Evolutionary conservation across 2,329 filamentous ascomycete species (phyloP).

Genomic region (Thelonectria discophora): DNA sequence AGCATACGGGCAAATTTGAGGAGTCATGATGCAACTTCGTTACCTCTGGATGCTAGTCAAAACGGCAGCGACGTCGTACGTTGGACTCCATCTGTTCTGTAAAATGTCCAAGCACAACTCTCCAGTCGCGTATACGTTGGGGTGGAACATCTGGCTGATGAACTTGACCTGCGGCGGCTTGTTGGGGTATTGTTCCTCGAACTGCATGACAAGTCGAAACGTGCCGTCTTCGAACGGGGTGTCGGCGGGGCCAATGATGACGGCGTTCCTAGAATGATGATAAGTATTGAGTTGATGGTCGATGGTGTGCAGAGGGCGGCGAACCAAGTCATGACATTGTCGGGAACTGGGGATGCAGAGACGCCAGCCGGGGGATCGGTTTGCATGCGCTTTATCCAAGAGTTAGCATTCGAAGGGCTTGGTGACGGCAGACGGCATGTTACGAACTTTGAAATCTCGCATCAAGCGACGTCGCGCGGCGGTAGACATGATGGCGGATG

Average conservation of each 20-base stretch:
- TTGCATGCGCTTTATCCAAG: slow-evolving; percentile 83
- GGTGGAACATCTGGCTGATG: slow-evolving; percentile 99
- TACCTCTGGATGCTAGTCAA: slow-evolving; percentile 98
- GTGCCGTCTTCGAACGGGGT: slow-evolving; percentile 99
- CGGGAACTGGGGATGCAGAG: slow-evolving; percentile 92
- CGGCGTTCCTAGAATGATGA: slow-evolving; percentile 79
- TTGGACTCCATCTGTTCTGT: slow-evolving; percentile 98
- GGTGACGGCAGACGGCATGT: neutral
- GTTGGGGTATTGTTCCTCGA: slow-evolving; percentile 98
- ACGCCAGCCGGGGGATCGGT: slow-evolving; percentile 97
- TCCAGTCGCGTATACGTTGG: slow-evolving; percentile 96
- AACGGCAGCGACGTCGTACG: slow-evolving; percentile 97
- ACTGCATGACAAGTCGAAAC: slow-evolving; percentile 97
- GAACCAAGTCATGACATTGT: slow-evolving; percentile 97
- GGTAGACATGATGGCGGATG: slow-evolving; percentile 72
- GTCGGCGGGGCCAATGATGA: slow-evolving; percentile 96
- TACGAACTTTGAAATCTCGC: slow-evolving; percentile 96
- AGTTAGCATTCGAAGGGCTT: slow-evolving; percentile 21
- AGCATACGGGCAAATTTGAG: slow-evolving; percentile 32
- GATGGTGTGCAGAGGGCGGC: slow-evolving; percentile 38
- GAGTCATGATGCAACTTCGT: slow-evolving; percentile 1
- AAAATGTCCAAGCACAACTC: slow-evolving; percentile 97
- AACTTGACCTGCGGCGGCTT: slow-evolving; percentile 98
- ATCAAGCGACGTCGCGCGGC: slow-evolving; percentile 94
- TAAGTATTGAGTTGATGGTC: slow-evolving; percentile 29